Base-by-base conservation (phyloP, 2,329 filamentous ascomycete species). In the Scortechinia acanthostroma region DNA sequence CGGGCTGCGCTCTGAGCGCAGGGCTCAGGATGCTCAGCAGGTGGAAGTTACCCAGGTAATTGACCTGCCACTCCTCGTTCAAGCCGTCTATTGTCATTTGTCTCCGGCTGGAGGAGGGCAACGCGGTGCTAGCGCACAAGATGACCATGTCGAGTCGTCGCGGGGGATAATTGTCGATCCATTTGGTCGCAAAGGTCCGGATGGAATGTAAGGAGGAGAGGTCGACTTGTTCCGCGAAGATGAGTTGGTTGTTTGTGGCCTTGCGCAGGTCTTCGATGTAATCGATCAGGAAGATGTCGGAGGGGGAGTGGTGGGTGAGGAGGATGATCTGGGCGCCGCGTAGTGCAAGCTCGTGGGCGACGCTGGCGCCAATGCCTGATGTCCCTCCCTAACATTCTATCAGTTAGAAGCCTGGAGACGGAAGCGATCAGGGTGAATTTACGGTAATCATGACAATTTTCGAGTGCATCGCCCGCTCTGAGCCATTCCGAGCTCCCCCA, bases 41-140 rank as follows among this genome's bases (percentile, higher is more conserved):
- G 58, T 98, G 94, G 66, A 96, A 97, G 62, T 96, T 97, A 50
- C 90, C 86, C 30, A 98, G 75, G 62, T 90, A 98, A 60, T 98
- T 98, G 54, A 97, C 73, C 67, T 90, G 89, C 91, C 91, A 97
- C 49, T 86, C 91, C 52, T 84, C 76, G 59, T 97, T 91, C 14
- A 97, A 69, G 1, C 89, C 90, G 57, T 96, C 90, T 4, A 72
- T 65, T 0, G 90, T 95, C 51, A 77, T 68, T 1, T 63, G 68
- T 21, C 77, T 70, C 51, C 70, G 66, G 3, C 75, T 72, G 1
- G 82, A 86, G 10, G 76, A 76, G 2, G 88, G 83, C 3, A 85
- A 88, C 52, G 90, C 69, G 0, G 84, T 85, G 40, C 86, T 86
- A 6, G 85, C 93, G 61, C 90, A 95, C 16, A 98, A 74, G 17